Evolutionary conservation across 2,329 filamentous ascomycete species (phyloP), one percentile per base, ranked within the genome.

Genomic region (Aspergillus carbonarius): DNA sequence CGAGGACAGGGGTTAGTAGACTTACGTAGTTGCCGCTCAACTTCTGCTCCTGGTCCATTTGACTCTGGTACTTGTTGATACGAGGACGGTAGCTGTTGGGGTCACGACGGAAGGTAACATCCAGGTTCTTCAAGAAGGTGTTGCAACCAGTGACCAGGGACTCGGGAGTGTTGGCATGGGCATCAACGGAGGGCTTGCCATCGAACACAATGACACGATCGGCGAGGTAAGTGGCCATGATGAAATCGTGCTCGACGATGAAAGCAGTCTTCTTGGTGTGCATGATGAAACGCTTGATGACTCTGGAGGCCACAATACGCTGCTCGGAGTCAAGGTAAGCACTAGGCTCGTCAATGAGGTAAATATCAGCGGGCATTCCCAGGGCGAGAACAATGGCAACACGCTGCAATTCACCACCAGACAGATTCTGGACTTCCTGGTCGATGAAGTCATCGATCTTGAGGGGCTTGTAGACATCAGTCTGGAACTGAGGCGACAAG

Each of bases 211-310:
- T 99, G 76, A 99, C 95, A 67, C 95, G 91, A 73, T 99, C 96
- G 47, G 95, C 87, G 48, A 89, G 83, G 72, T 89, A 89, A 44
- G 87, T 89, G 40, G 87, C 86, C 93, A 98, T 97, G 82, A 98
- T 96, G 82, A 99, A 98, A 85, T 99, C 95, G 89, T 99, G 95
- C 87, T 99, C 95, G 75, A 99, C 93, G 68, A 99, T 88, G 77
- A 99, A 99, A 52, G 95, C 95, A 0, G 95, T 99, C 87, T 98
- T 98, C 88, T 98, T 98, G 70, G 92, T 88, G 83, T 99, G 93
- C 95, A 99, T 99, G 79, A 99, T 99, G 85, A 96, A 99, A 67
- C 95, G 90, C 85, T 99, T 99, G 82, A 99, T 99, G 74, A 99
- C 96, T 74, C 93, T 90, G 47, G 93, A 90, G 62, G 93, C 93